Evolutionary conservation across 2,329 filamentous ascomycete species (phyloP).

Genomic region (Phyllosticta citrichinensis): DNA sequence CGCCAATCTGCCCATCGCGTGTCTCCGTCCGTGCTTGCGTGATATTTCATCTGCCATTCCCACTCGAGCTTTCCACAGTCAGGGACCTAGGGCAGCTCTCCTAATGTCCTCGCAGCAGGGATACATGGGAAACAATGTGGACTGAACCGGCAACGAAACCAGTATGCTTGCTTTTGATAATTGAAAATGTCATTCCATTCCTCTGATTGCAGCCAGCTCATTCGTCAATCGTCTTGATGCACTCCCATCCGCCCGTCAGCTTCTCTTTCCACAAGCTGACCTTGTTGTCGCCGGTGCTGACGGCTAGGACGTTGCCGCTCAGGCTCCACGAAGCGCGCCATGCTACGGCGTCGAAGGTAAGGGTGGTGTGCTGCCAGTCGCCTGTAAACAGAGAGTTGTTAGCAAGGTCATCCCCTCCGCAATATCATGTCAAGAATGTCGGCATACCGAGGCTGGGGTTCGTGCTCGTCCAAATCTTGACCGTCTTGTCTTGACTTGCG

Average conservation of each 20-base stretch:
- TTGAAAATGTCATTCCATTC: not conserved
- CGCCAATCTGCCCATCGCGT: not conserved
- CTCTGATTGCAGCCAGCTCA: conserved; percentile 26
- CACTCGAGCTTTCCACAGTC: not conserved
- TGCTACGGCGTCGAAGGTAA: conserved; percentile 79
- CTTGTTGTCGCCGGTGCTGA: conserved; percentile 91
- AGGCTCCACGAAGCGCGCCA: conserved; percentile 98
- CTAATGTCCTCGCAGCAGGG: not conserved
- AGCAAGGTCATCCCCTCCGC: conserved; percentile 13
- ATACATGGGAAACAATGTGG: not conserved
- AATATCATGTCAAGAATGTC: too few relatives aligned
- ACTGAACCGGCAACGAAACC: not conserved
- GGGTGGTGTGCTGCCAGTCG: conserved; percentile 75
- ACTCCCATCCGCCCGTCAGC: conserved; percentile 91
- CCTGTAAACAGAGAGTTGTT: conserved; percentile 24
- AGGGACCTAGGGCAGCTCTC: not conserved
- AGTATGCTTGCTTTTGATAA: not conserved
- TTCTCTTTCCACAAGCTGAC: conserved; percentile 99
- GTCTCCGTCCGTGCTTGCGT: not conserved
- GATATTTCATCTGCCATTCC: not conserved
- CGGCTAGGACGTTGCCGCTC: conserved; percentile 90
- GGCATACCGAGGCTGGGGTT: conserved; percentile 23
- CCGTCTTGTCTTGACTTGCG: conserved; percentile 92
- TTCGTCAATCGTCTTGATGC: conserved; percentile 92
- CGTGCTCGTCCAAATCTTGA: conserved; percentile 79